A percentile compares a stretch with the other conserved stretches of the same genome.
Evolutionary conservation across 2,329 filamentous ascomycete genomes (phyloP).

Genomic region (Peltaster fructicola): DNA sequence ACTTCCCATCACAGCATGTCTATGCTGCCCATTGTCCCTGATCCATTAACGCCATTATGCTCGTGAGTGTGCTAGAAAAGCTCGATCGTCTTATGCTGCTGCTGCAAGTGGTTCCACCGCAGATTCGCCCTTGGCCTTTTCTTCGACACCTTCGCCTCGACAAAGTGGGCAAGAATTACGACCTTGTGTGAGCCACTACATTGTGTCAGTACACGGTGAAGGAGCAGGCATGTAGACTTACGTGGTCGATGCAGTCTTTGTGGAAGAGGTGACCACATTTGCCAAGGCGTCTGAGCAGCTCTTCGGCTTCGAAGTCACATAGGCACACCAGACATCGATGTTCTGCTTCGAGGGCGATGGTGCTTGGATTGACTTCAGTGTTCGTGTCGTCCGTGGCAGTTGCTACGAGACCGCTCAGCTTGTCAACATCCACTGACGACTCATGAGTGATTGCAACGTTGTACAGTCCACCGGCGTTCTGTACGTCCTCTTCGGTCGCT

Average conservation of each 20-base stretch:
- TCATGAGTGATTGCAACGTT: too few relatives aligned
- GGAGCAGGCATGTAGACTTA: constrained; percentile 20
- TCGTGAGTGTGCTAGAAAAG: too few relatives aligned
- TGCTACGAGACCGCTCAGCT: constrained; percentile 13
- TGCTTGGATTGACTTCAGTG: constrained; percentile 10
- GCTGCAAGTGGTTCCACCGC: too few relatives aligned
- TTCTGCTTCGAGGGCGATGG: constrained; percentile 17
- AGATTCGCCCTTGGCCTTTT: constrained; percentile 25
- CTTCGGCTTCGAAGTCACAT: constrained; percentile 44
- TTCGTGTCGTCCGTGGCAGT: constrained; percentile 12
- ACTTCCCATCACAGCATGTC: too few relatives aligned
- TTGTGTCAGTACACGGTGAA: constrained; percentile 8
- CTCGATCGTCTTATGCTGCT: too few relatives aligned
- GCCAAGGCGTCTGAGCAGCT: constrained; percentile 41
- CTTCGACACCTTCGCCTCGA: constrained; percentile 39
- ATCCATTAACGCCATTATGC: too few relatives aligned
- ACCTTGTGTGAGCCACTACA: constrained; percentile 49
- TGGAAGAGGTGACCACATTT: constrained; percentile 52
- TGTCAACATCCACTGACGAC: too few relatives aligned
- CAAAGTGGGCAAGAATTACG: constrained; percentile 47
- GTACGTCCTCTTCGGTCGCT: constrained; percentile 45
- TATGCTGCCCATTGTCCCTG: too few relatives aligned
- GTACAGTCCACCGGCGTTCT: constrained; percentile 43
- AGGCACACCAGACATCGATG: constrained; percentile 49
- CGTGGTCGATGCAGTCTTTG: constrained; percentile 52